These are phyloP conservation scores for Dactylellina cionopaga DNA, from an alignment of 2,329 filamentous ascomycete species.

Conservation along the genomic window DNA sequence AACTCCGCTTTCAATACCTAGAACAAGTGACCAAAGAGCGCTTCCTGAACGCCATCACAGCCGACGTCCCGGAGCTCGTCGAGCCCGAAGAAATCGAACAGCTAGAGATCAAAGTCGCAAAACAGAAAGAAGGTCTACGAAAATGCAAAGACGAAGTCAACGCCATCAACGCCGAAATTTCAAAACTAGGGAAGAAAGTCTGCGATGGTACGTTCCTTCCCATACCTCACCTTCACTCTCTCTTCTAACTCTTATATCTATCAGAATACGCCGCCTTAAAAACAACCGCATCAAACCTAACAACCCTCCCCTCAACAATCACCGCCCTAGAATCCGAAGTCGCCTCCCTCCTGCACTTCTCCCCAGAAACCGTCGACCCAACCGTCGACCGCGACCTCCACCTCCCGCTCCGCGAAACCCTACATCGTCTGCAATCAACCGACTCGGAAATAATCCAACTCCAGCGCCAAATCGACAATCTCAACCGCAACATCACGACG, in stretches of 20 bases:
- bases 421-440: conserved; percentile 66
- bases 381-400: conserved; percentile 63
- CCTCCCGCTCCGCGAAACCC: conserved; percentile 69
- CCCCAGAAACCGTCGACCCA: conserved; percentile 60
- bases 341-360: conserved; percentile 62
- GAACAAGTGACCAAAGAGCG: conserved; percentile 99
- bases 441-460: conserved; percentile 68
- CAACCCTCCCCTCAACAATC: conserved; percentile 65
- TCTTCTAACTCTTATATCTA: background rate
- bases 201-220: conserved; percentile 59
- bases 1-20: conserved; percentile 95
- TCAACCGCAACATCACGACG: conserved; percentile 71
- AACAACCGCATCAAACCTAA: conserved; percentile 63
- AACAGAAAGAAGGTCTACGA: conserved; percentile 78
- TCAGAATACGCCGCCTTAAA: conserved; percentile 61
- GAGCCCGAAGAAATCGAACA: conserved; percentile 82
- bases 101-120: conserved; percentile 74
- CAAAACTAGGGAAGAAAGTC: conserved; percentile 68
- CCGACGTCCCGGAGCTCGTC: conserved; percentile 86
- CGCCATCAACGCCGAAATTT: conserved; percentile 31
- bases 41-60: conserved; percentile 90
- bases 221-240: background rate
- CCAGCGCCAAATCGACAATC: conserved; percentile 71
- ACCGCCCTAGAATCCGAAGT: conserved; percentile 65
- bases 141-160: conserved; percentile 58